Conservation (phyloP, 2,329 filamentous ascomycete species). For the Calonectria crousiana region DNA sequence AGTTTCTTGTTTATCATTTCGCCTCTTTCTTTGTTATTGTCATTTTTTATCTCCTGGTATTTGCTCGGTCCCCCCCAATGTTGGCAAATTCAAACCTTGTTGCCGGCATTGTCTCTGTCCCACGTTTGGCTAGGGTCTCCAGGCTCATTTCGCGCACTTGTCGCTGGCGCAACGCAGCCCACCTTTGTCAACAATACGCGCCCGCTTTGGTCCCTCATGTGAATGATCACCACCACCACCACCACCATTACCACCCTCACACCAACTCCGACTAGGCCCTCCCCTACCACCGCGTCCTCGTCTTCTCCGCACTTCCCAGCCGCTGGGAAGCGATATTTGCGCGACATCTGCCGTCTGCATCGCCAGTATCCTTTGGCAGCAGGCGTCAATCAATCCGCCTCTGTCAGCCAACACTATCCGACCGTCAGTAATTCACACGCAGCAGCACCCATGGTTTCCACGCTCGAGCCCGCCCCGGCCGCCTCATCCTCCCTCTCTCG, state of each 20-base stretch:
- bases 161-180: conserved; percentile 39
- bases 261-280: conserved; percentile 17
- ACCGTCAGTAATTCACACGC: background rate
- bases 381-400: background rate
- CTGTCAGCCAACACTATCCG: background rate
- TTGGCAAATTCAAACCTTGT: background rate
- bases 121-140: conserved; percentile 2
- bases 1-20: conserved; percentile 24
- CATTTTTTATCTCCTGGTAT: conserved; percentile 14
- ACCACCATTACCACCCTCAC: conserved; percentile 30
- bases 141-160: conserved; percentile 10
- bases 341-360: conserved; percentile 12
- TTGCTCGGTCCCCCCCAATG: background rate
- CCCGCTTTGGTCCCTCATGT: conserved; percentile 34
- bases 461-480: conserved; percentile 60
- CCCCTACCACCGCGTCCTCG: background rate
- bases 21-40: background rate
- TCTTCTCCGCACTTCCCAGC: conserved; percentile 1
- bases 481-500: conserved; percentile 65
- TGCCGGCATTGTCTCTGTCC: background rate
- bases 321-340: conserved; percentile 8
- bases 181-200: conserved; percentile 25
- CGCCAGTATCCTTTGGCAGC: background rate
- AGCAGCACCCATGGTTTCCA: conserved; percentile 69
- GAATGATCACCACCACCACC: conserved; percentile 35